phyloP scores from a whole-genome alignment of 1,139 yeast genomes.

The Pneumocystis carinii region DNA sequence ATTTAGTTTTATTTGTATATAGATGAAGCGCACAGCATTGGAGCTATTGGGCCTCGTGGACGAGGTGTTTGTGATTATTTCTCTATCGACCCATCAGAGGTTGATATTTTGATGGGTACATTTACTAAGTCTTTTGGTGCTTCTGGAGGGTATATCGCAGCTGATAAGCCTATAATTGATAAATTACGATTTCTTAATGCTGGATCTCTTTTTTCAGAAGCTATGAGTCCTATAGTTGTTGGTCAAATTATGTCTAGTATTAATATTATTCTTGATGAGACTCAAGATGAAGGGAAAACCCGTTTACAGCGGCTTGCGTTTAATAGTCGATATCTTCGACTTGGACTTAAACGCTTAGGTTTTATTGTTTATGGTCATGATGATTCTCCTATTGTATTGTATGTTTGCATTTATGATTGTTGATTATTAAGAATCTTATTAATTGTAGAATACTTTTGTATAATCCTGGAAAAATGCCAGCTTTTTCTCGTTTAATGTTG shows the following conservation, averaged over 20 bases:
- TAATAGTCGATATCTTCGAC: slow-evolving; percentile 79
- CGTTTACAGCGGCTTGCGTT: slow-evolving; percentile 87
- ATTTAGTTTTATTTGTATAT: slow-evolving; percentile 57
- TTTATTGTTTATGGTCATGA: slow-evolving; percentile 90
- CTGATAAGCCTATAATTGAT: slow-evolving; percentile 51
- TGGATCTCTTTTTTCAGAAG: slow-evolving; percentile 65
- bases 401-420: background rate
- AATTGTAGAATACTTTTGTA: slow-evolving; percentile 40
- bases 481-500: slow-evolving; percentile 68
- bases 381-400: slow-evolving; percentile 90
- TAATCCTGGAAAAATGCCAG: slow-evolving; percentile 90
- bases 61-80: slow-evolving; percentile 92
- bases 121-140: slow-evolving; percentile 96
- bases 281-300: slow-evolving; percentile 82
- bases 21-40: slow-evolving; percentile 97
- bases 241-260: slow-evolving; percentile 77
- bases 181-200: slow-evolving; percentile 58
- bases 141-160: slow-evolving; percentile 93
- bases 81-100: slow-evolving; percentile 53
- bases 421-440: background rate
- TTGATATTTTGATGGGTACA: slow-evolving; percentile 93
- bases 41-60: slow-evolving; percentile 90
- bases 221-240: slow-evolving; percentile 79
- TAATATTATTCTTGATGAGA: slow-evolving; percentile 60
- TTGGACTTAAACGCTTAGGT: slow-evolving; percentile 82